Evolutionary conservation across 495 filamentous ascomycete genomes (phyloP), one percentile per base, ranked within the genome.

Genomic region (Aspergillus mulundensis): DNA sequence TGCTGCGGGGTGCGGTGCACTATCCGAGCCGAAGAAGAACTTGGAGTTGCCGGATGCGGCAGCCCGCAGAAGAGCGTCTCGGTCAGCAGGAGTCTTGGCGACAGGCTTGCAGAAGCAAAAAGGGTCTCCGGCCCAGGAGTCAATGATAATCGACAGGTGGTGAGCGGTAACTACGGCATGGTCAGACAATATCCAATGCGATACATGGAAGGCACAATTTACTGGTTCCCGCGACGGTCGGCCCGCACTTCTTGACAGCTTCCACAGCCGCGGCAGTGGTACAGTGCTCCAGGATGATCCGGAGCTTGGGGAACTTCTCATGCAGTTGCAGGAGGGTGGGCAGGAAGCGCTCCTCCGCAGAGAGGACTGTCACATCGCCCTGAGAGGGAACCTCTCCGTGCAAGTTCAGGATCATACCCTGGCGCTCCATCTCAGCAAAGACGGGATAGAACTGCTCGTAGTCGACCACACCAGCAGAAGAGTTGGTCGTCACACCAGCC

Each of bases 61-160:
- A 5, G 90, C 86, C 43, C 80, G 79, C 54, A 95, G 71, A 49
- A 96, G 78, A 7, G 90, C 88, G 15, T 83, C 80, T 7, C 92
- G 82, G 65, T 95, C 92, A 16, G 78, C 78, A 4, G 89, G 85
- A 4, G 76, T 78, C 69, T 91, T 91, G 52, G 88, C 86, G 34
- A 89, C 82, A 12, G 88, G 90, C 72, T 96, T 96, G 80, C 91
- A 95, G 78, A 90, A 95, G 63, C 82, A 84, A 76, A 89, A 87
- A 36, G 87, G 81, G 59, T 95, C 87, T 53, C 83, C 84, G 0
- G 81, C 81, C 76, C 84, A 87, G 57, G 88, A 83, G 57, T 95
- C 88, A 15, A 88, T 84, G 28, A 86, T 87, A 23, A 96, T 76
- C 56, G 79, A 89, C 12, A 95, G 71, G 60, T 95, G 91, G 65